Conservation (phyloP, 108 stramenopile species). For the Schizochytrium sp. region DNA sequence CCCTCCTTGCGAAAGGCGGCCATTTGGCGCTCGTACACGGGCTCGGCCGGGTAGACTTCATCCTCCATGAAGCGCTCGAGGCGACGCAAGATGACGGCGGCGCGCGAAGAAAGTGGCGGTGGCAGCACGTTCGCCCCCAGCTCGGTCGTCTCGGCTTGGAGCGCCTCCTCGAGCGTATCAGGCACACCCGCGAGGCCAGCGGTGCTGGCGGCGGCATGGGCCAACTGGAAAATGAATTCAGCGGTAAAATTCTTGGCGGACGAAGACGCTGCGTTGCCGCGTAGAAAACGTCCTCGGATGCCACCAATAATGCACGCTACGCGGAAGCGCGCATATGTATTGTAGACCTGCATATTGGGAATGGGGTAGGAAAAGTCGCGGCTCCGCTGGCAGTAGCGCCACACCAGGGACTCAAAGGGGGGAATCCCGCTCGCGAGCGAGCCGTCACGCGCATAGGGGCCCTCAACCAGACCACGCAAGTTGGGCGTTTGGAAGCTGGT, state of each 20-base stretch:
- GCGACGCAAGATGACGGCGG: background rate
- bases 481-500: constrained; percentile 10
- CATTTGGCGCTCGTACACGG: background rate
- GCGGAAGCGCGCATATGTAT: constrained; percentile 21
- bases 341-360: background rate
- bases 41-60: background rate
- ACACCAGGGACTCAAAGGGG: background rate
- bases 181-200: background rate
- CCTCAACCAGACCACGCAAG: background rate
- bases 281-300: constrained; percentile 12
- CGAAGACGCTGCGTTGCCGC: constrained; percentile 23
- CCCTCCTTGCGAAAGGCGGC: background rate
- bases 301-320: constrained; percentile 29
- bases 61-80: constrained; percentile 9
- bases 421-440: constrained; percentile 16
- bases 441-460: background rate
- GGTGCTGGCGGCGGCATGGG: background rate
- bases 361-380: constrained; percentile 3
- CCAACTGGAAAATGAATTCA: background rate
- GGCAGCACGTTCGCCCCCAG: background rate
- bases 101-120: background rate
- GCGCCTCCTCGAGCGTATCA: background rate
- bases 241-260: background rate
- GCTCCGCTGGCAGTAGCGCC: background rate
- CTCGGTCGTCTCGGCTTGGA: background rate